Base-by-base conservation (phyloP, 306 rosid species). In the Mimosa bimucronata region DNA sequence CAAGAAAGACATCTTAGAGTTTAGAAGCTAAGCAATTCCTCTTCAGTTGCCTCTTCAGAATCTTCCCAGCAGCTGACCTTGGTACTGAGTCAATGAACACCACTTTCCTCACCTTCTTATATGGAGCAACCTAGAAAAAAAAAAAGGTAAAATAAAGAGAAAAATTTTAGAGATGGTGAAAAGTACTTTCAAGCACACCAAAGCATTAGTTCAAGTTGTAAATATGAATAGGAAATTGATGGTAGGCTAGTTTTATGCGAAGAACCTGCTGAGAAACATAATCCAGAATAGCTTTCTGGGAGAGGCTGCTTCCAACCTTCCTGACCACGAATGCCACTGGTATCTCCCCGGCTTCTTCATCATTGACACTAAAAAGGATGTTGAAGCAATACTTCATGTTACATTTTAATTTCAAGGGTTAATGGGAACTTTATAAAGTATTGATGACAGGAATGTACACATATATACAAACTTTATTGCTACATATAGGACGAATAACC, bases 251-350 rank as follows among this genome's bases (percentile, higher is more conserved):
- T 48, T 7, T 18, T 58, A 26, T 73, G 26, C 30, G 45, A 76
- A 70, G 66, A 78, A 90, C 92, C 98, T 86, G 90, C 81, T 78
- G 40, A 57, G 96, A 90, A 79, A 90, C 96, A 73, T 81, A 91
- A 40, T 90, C 89, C 67, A 90, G 83, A 30, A 95, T 79, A 67
- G 78, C 83, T 74, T 85, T 83, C 0, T 71, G 55, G 3, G 92
- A 87, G 66, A 91, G 89, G 71, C 19, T 40, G 52, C 96, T 89
- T 82, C 92, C 92, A 29, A 77, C 84, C 80, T 82, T 90, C 83
- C 77, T 89, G 21, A 95, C 91, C 76, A 95, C 92, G 79, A 89
- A 92, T 11, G 97, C 98, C 74, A 92, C 92, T 19, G 98, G 97
- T 8, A 89, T 80, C 80, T 92, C 96, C 75, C 98, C 98, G 55